Base-by-base conservation (phyloP, 192 early-diverging fungal genomes). In the Coemansia sp. region DNA sequence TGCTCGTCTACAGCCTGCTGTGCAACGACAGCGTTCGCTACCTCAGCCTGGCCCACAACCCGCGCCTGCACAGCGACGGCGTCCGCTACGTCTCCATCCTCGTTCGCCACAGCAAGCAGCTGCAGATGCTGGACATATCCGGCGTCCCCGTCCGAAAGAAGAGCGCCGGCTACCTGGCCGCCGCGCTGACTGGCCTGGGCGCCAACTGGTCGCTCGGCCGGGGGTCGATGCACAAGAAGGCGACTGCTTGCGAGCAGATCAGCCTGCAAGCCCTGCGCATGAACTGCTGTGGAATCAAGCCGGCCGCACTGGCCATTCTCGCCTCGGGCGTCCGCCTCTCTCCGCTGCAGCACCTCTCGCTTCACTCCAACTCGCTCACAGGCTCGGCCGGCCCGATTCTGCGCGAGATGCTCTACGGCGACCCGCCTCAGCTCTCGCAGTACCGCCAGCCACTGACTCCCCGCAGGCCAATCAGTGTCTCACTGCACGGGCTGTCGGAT, bases 41-140 rank as follows among this genome's bases (percentile, higher is more conserved):
- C 37, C 79, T 94, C 49, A 89, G 85, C 66, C 70, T 94, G 22
- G 82, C 88, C 22, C 81, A 90, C 71, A 94, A 94, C 64, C 71
- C 79, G 54, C 85, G 86, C 27, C 72, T 94, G 37, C 89, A 84
- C n/a, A 78, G 84, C n/a, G 83, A 85, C 40, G 93, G 93, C 38
- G 83, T 92, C 62, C 89, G 89, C 54, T 93, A 92, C 68, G 69
- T 92, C 57, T 82, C 92, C 0, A 85, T 91, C 2, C 90, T 88
- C 59, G 85, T 92, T 22, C 91, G 89, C 63, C 90, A 94, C 84
- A 87, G 89, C 40, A 84, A 81, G 37, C 68, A 85, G 32, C 77
- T 94, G 39, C 77, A 86, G 63, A 76, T 74, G 41, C 84, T 94
- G 12, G 88, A 94, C 58, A 71, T 96, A 2, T 92, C 92, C 4